phyloP scores from a whole-genome alignment of 1,284 basidiomycete species.

The Mycena citricolor region DNA sequence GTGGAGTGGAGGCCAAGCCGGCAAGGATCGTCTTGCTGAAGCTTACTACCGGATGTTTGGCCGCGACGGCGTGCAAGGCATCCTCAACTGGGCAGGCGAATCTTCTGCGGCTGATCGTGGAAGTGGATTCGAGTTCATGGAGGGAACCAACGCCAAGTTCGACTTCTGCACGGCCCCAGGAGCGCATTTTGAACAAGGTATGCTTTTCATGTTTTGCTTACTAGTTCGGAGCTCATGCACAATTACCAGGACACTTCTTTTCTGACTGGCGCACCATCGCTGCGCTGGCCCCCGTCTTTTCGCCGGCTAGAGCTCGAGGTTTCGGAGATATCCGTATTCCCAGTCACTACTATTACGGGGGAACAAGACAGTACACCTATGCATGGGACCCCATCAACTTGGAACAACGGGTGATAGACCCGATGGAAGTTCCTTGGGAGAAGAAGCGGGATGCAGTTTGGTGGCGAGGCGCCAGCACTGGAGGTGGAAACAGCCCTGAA shows the following conservation, averaged over 20 bases:
- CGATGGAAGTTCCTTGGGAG: slow-evolving; percentile 84
- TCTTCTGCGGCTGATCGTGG: slow-evolving; percentile 37
- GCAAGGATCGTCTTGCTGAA: slow-evolving; percentile 33
- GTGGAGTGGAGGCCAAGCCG: slow-evolving; percentile 23
- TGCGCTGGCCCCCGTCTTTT: slow-evolving; percentile 86
- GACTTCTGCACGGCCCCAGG: slow-evolving; percentile 84
- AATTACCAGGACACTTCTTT: slow-evolving; percentile 69
- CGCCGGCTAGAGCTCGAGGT: slow-evolving; percentile 81
- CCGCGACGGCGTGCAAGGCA: too few relatives aligned
- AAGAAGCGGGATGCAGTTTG: slow-evolving; percentile 63
- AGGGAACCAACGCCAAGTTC: slow-evolving; percentile 52
- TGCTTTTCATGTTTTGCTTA: neutral
- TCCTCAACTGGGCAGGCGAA: too few relatives aligned
- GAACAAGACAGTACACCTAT: slow-evolving; percentile 77
- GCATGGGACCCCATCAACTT: slow-evolving; percentile 82
- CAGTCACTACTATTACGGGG: slow-evolving; percentile 90
- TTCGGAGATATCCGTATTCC: slow-evolving; percentile 91
- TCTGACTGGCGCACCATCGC: slow-evolving; percentile 90
- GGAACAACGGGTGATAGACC: slow-evolving; percentile 69
- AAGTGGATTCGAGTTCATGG: slow-evolving; percentile 62
- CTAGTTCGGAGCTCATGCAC: neutral
- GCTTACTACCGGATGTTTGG: slow-evolving; percentile 14
- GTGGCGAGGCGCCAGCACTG: slow-evolving; percentile 93
- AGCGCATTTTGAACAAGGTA: slow-evolving; percentile 80
- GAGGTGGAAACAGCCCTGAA: slow-evolving; percentile 84